Conservation (phyloP, 1,284 basidiomycete species). For the Ganoderma meredithae region DNA sequence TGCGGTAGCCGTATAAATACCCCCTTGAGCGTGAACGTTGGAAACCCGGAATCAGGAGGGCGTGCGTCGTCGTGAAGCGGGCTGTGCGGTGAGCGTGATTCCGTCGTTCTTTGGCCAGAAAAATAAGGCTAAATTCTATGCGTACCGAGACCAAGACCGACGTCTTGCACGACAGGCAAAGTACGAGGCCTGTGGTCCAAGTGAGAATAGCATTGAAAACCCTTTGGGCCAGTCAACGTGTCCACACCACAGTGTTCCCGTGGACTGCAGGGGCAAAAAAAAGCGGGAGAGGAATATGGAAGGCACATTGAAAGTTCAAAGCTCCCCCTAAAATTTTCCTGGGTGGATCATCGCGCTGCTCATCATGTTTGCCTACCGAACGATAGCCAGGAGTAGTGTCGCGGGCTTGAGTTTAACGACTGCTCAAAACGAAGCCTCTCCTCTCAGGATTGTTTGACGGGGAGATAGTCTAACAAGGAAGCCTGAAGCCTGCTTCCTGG, state of each 20-base stretch:
- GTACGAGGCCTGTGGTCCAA: too few relatives aligned
- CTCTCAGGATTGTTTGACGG: neutral
- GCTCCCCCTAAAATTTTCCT: too few relatives aligned
- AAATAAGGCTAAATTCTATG: neutral
- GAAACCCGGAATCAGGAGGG: neutral
- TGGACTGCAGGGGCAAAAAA: too few relatives aligned
- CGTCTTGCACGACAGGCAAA: too few relatives aligned
- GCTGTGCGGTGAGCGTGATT: neutral
- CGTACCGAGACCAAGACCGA: too few relatives aligned
- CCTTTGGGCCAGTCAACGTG: too few relatives aligned
- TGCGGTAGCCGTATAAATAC: constrained; percentile 2
- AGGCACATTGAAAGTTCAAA: too few relatives aligned
- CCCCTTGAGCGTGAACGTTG: neutral
- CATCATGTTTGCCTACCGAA: neutral
- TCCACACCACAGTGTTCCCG: too few relatives aligned
- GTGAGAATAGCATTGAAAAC: too few relatives aligned
- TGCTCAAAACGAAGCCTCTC: neutral
- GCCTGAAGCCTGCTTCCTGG: neutral
- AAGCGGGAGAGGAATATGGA: too few relatives aligned
- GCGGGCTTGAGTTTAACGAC: too few relatives aligned
- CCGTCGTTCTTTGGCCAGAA: neutral
- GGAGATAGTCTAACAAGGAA: neutral
- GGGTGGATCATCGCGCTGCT: too few relatives aligned
- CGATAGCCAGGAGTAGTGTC: neutral
- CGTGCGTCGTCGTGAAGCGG: neutral